Conservation (phyloP, 306 rosid species). For the Vicia villosa region DNA sequence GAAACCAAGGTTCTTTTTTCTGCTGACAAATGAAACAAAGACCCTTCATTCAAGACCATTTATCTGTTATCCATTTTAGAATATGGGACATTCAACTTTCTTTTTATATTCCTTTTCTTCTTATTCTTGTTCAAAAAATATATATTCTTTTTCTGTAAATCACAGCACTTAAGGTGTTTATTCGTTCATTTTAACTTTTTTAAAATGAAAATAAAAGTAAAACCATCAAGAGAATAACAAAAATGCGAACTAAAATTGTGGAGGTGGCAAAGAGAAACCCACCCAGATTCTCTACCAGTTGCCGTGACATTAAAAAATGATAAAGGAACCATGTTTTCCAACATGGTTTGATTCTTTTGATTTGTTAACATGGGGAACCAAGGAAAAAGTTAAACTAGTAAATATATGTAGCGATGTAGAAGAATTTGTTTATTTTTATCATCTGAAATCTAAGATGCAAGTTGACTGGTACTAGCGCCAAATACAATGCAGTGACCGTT, state of each 20-base stretch:
- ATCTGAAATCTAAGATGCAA: slow-evolving; percentile 14
- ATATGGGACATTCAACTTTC: neutral
- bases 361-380: neutral
- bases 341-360: neutral
- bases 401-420: neutral
- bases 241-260: neutral
- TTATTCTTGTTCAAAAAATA: neutral
- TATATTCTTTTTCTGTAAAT: neutral
- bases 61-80: neutral
- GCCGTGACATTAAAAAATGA: slow-evolving; percentile 21
- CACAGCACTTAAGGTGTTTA: neutral
- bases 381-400: neutral
- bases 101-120: neutral
- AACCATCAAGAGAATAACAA: neutral
- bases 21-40: neutral
- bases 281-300: slow-evolving; percentile 31
- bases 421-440: neutral
- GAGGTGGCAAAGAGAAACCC: neutral
- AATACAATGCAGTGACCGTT: slow-evolving; percentile 51
- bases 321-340: slow-evolving; percentile 11
- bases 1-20: neutral
- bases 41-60: neutral
- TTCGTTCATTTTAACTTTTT: neutral
- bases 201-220: neutral
- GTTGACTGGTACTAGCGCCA: slow-evolving; percentile 20